Base-by-base conservation (phyloP, 768 basidiomycete genomes). In the Lactarius tabidus region DNA sequence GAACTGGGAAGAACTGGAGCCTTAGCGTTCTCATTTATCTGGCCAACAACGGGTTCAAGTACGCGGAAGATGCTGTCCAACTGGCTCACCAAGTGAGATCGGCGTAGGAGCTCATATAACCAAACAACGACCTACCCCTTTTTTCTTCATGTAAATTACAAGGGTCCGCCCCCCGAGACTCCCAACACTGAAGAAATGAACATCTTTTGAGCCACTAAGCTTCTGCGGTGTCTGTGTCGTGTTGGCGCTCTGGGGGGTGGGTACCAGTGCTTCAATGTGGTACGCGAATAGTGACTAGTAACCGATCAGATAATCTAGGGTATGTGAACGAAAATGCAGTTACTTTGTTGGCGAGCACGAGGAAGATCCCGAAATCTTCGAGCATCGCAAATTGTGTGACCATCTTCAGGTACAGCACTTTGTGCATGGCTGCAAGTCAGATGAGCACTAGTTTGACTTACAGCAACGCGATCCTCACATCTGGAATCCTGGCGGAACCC, bases 231-330 rank as follows among this genome's bases (percentile, higher is more conserved):
- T n/a, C n/a, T n/a, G n/a, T n/a, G n/a, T n/a, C n/a, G n/a, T n/a
- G n/a, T n/a, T n/a, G n/a, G n/a, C n/a, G n/a, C n/a, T n/a, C n/a
- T n/a, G n/a, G n/a, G n/a, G n/a, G n/a, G n/a, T n/a, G n/a, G n/a
- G n/a, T n/a, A n/a, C n/a, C n/a, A n/a, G n/a, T n/a, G n/a, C 95
- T 75, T 99, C 96, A 56, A 98, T 95, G 69, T 94, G 93, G 71
- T 95, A 95, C 1, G 96, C 95, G 65, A 96, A 93, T 2, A 98
- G 79, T 0, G 89, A 88, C 88, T 93, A 68, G 14, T 53, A 35
- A 35, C 29, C 57, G 20, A 17, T 64, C 26, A 45, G 39, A 56
- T 54, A 2, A 29, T 29, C 39, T 12, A 29, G 14, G 18, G 2
- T 31, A 26, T 15, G 29, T 33, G 29, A 17, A 2, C 28, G 33